Percentiles rank a stretch among this genome's conserved stretches.
phyloP scores from a whole-genome alignment of 202 grass and related monocot species.

The Saccharum hybrid region DNA sequence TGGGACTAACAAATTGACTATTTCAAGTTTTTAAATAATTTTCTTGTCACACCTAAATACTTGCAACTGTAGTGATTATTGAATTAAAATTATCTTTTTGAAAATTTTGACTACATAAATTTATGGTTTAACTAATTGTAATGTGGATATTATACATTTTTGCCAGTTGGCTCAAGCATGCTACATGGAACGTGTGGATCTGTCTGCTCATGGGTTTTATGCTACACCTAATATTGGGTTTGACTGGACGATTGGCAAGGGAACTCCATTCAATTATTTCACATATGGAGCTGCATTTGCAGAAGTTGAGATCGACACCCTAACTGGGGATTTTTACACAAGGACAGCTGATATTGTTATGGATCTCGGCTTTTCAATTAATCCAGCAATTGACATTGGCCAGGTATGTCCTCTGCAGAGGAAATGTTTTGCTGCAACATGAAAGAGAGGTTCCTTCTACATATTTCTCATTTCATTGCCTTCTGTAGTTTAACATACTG shows the following conservation, averaged over 20 bases:
- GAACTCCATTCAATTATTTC: slow-evolving; percentile 76
- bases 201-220: slow-evolving; percentile 96
- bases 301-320: slow-evolving; percentile 94
- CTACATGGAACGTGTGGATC: slow-evolving; percentile 85
- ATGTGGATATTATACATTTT: slow-evolving; percentile 29
- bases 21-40: background rate
- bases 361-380: slow-evolving; percentile 90
- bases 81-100: background rate
- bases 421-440: slow-evolving; percentile 17
- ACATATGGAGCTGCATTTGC: slow-evolving; percentile 96
- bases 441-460: slow-evolving; percentile 9
- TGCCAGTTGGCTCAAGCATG: slow-evolving; percentile 73
- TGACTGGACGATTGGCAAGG: slow-evolving; percentile 75
- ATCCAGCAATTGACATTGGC: slow-evolving; percentile 95
- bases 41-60: background rate
- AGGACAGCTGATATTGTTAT: slow-evolving; percentile 82
- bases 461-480: slow-evolving; percentile 9
- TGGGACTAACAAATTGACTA: background rate
- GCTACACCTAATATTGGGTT: slow-evolving; percentile 79
- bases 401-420: slow-evolving; percentile 58
- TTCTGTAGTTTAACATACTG: slow-evolving; percentile 25
- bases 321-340: slow-evolving; percentile 96
- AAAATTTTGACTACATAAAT: background rate
- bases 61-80: background rate
- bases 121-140: slow-evolving; percentile 27